Conservation (phyloP, 73 alveolate species). For the Paramecium sonneborni region DNA sequence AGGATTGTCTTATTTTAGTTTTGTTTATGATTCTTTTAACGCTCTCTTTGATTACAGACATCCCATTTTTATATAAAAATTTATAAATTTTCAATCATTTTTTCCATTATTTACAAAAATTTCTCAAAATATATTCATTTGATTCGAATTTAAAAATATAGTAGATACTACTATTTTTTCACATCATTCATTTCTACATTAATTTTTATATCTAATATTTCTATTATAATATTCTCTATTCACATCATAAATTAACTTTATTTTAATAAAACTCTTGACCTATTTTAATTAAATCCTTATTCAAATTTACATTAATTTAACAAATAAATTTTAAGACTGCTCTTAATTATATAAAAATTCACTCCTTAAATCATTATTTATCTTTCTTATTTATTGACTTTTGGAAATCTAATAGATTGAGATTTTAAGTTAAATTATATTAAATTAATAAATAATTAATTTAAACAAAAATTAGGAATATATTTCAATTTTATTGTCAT, state of each 20-base stretch:
- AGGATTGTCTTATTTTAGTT: background rate
- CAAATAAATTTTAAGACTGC: background rate
- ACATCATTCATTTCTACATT: background rate
- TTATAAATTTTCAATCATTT: background rate
- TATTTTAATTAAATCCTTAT: no score
- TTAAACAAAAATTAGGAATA: no score
- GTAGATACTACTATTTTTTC: background rate
- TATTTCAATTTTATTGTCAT: no score
- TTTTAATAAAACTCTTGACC: no score
- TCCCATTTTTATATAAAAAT: background rate
- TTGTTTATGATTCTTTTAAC: background rate
- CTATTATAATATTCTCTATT: background rate
- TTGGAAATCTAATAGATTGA: no score
- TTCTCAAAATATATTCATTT: background rate
- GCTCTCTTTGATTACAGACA: background rate
- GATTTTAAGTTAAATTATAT: no score
- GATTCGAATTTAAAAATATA: background rate
- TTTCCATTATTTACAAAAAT: background rate
- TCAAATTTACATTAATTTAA: no score
- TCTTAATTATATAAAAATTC: no score
- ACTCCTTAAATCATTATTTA: no score
- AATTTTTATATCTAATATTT: background rate
- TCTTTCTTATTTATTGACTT: no score
- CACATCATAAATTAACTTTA: background rate
- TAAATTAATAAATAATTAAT: no score